These are phyloP conservation scores for Schrenkiella parvula DNA, from an alignment of 345 rosid species.

Conservation along the genomic window DNA sequence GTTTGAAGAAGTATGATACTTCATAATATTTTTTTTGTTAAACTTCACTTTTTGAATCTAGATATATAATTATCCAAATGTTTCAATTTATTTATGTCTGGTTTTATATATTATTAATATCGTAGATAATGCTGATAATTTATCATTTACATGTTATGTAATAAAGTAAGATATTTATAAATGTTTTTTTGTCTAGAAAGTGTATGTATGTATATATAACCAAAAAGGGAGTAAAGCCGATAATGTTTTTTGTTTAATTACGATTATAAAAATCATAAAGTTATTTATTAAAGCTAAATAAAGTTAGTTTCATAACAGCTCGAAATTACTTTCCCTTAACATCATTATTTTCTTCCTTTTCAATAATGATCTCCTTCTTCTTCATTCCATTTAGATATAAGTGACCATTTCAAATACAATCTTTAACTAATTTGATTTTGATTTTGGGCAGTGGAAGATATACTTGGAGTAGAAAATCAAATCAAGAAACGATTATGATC, in stretches of 20 bases:
- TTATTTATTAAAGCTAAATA: neutral
- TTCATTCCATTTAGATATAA: neutral
- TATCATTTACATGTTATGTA: neutral
- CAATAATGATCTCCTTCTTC: constrained; percentile 11
- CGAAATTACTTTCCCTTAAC: constrained; percentile 8
- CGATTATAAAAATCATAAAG: neutral
- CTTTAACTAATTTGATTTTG: constrained; percentile 20
- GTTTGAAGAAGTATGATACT: no score
- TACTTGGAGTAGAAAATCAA: constrained; percentile 12
- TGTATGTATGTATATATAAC: neutral
- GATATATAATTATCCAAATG: neutral
- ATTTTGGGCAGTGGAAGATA: constrained; percentile 30
- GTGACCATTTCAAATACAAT: neutral
- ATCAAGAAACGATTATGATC: constrained; percentile 15
- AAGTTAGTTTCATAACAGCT: neutral
- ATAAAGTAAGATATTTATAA: neutral
- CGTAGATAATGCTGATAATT: neutral
- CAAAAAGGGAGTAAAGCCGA: neutral
- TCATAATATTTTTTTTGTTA: neutral
- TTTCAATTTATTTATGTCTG: neutral
- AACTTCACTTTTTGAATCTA: neutral
- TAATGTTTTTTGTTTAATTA: neutral
- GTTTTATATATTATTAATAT: neutral
- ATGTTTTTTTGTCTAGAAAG: neutral
- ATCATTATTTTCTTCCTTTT: constrained; percentile 21